Conservation (phyloP, 2,329 filamentous ascomycete genomes). For the Neurospora sp. region DNA sequence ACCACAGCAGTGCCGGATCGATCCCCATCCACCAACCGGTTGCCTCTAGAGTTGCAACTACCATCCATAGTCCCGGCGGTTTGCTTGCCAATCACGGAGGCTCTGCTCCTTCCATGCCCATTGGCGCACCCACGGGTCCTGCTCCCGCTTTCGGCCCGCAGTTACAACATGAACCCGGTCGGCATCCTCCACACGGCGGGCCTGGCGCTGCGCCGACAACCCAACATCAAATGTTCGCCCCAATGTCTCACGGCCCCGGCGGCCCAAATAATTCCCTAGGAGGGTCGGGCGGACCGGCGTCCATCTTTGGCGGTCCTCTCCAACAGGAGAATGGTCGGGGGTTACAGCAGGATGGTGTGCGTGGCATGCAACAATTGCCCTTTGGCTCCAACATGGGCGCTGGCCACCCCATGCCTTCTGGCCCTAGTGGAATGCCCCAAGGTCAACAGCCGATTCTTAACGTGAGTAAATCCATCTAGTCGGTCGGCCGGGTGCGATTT, state of each 20-base stretch:
- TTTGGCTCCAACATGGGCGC: constrained; percentile 36
- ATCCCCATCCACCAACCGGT: constrained; percentile 93
- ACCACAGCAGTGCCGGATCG: constrained; percentile 80
- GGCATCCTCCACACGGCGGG: constrained; percentile 41
- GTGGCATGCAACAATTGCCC: constrained; percentile 53
- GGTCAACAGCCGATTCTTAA: constrained; percentile 80
- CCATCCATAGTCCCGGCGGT: constrained; percentile 87
- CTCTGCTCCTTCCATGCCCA: constrained; percentile 41
- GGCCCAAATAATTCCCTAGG: constrained; percentile 44
- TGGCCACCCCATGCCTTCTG: constrained; percentile 24
- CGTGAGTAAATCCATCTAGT: constrained; percentile 31
- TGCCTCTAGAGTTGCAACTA: constrained; percentile 66
- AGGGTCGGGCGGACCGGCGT: constrained; percentile 48
- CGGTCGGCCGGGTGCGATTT: not conserved
- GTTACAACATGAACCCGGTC: constrained; percentile 41
- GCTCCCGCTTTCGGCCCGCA: constrained; percentile 44
- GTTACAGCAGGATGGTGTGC: constrained; percentile 47
- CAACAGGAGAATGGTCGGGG: constrained; percentile 46
- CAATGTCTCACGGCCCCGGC: constrained; percentile 40
- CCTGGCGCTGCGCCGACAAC: constrained; percentile 35
- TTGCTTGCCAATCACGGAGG: constrained; percentile 67
- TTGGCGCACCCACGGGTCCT: constrained; percentile 42
- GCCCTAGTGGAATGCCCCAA: constrained; percentile 55
- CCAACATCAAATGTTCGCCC: constrained; percentile 49
- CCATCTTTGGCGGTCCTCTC: constrained; percentile 61